phyloP scores from a whole-genome alignment of 2,329 filamentous ascomycete species.

The Pseudocercospora fijiensis region DNA sequence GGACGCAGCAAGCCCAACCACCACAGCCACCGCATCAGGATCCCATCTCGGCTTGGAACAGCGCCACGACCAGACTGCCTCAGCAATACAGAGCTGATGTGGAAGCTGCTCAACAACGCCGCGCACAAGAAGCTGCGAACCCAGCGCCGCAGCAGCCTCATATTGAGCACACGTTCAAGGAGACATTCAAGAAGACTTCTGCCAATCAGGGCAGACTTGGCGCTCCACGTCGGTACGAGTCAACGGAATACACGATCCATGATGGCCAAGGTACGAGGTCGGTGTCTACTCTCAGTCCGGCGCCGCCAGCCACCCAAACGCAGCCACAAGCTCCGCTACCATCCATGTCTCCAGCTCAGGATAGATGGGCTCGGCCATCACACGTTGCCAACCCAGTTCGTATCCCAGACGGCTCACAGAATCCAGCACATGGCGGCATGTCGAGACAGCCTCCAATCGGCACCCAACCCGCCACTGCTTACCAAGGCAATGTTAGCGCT shows the following conservation, averaged over 20 bases:
- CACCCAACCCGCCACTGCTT: constrained; percentile 26
- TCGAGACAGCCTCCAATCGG: constrained; percentile 32
- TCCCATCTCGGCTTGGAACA: constrained; percentile 34
- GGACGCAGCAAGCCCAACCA: constrained; percentile 28
- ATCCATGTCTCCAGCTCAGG: constrained; percentile 29
- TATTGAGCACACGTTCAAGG: constrained; percentile 30
- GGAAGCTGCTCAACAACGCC: constrained; percentile 24
- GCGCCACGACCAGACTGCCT: constrained; percentile 28
- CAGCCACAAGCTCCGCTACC: constrained; percentile 35
- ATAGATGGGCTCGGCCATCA: constrained; percentile 21
- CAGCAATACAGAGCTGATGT: constrained; percentile 29
- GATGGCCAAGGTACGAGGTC: constrained; percentile 32
- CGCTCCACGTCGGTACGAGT: constrained; percentile 31
- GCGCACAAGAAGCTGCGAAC: constrained; percentile 10
- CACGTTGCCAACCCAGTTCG: constrained; percentile 35
- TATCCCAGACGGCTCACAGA: constrained; percentile 36
- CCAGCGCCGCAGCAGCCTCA: constrained; percentile 13
- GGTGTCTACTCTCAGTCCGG: constrained; percentile 30
- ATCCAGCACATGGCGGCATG: constrained; percentile 33
- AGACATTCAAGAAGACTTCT: constrained; percentile 41
- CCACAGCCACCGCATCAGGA: constrained; percentile 16
- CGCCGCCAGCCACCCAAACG: constrained; percentile 37
- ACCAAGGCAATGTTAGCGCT: constrained; percentile 26
- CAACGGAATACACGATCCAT: constrained; percentile 34
- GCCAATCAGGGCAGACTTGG: constrained; percentile 31